phyloP scores from a whole-genome alignment of 345 rosid species.

The Euphorbia tirucalli region DNA sequence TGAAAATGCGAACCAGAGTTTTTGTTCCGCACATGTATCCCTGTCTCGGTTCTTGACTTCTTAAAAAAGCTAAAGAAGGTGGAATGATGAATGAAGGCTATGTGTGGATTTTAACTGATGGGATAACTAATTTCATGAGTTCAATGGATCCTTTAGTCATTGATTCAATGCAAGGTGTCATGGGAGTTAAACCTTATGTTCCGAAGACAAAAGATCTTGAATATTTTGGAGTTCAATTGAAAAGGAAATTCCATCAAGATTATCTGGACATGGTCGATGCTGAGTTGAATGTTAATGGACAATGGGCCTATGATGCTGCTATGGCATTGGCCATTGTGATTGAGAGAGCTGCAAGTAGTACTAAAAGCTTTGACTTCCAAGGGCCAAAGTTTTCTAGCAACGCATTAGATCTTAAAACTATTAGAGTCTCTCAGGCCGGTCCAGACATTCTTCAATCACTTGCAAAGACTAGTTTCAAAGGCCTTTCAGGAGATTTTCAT shows the following conservation, averaged over 20 bases:
- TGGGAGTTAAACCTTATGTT: constrained; percentile 32
- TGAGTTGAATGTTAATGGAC: constrained; percentile 26
- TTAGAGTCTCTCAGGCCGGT: no score
- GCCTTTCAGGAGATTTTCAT: constrained; percentile 35
- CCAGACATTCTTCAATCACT: not conserved
- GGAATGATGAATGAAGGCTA: constrained; percentile 37
- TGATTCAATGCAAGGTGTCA: constrained; percentile 37
- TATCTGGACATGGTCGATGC: constrained; percentile 18
- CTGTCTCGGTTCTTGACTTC: constrained; percentile 27
- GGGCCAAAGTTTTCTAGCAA: constrained; percentile 50
- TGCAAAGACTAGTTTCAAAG: constrained; percentile 24
- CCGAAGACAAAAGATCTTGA: constrained; percentile 19
- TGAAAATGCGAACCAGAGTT: constrained; percentile 36
- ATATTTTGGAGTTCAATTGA: constrained; percentile 30
- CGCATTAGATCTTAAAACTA: no score
- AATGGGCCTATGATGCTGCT: constrained; percentile 44
- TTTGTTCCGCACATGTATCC: constrained; percentile 40
- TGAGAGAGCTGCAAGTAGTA: no score
- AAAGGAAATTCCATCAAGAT: constrained; percentile 22
- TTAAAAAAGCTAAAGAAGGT: constrained; percentile 19
- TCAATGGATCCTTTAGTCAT: not conserved
- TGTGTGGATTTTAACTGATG: constrained; percentile 41
- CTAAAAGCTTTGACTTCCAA: constrained; percentile 19
- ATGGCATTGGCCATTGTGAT: constrained; percentile 36
- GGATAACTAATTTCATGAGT: constrained; percentile 7